Percentiles rank a stretch among this genome's conserved stretches.
These are phyloP conservation scores for Exserohilum turcica DNA, from an alignment of 2,329 filamentous ascomycete species.

Conservation along the genomic window DNA sequence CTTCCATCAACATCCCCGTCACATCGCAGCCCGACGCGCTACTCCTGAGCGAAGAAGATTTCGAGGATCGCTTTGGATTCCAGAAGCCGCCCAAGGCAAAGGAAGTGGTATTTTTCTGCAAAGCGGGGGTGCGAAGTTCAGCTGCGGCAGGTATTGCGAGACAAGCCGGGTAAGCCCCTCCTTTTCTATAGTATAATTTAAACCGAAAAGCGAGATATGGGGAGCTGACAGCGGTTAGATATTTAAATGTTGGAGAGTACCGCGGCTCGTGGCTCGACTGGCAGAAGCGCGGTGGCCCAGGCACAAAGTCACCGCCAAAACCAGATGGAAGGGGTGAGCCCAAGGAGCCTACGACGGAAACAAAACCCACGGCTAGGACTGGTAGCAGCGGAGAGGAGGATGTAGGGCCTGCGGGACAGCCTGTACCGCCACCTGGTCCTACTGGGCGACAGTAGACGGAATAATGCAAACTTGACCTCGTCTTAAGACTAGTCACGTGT, in stretches of 20 bases:
- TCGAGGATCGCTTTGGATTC: slow-evolving; percentile 81
- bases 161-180: slow-evolving; percentile 69
- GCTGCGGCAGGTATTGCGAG: slow-evolving; percentile 78
- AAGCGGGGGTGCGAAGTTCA: slow-evolving; percentile 81
- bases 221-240: slow-evolving; percentile 46
- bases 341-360: slow-evolving; percentile 20
- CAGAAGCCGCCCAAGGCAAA: slow-evolving; percentile 32
- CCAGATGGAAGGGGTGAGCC: slow-evolving; percentile 28
- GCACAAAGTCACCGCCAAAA: slow-evolving; percentile 27
- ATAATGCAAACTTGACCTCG: too few relatives aligned
- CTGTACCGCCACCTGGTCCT: slow-evolving; percentile 2
- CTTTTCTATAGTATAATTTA: not conserved
- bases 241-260: slow-evolving; percentile 72
- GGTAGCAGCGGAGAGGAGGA: slow-evolving; percentile 25
- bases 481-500: too few relatives aligned
- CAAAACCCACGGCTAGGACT: slow-evolving; percentile 14
- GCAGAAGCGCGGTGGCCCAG: slow-evolving; percentile 70
- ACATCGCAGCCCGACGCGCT: slow-evolving; percentile 77
- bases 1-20: slow-evolving; percentile 81
- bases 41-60: slow-evolving; percentile 76
- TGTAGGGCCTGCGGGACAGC: slow-evolving; percentile 14
- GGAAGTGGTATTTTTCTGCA: slow-evolving; percentile 79
- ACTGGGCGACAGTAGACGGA: slow-evolving; percentile 2
- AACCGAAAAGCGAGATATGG: not conserved
- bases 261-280: slow-evolving; percentile 83